Percentiles rank a stretch among this genome's conserved stretches.
Evolutionary conservation across 129 eudicot genomes (phyloP).

Genomic region (Ambrosia trifida): DNA sequence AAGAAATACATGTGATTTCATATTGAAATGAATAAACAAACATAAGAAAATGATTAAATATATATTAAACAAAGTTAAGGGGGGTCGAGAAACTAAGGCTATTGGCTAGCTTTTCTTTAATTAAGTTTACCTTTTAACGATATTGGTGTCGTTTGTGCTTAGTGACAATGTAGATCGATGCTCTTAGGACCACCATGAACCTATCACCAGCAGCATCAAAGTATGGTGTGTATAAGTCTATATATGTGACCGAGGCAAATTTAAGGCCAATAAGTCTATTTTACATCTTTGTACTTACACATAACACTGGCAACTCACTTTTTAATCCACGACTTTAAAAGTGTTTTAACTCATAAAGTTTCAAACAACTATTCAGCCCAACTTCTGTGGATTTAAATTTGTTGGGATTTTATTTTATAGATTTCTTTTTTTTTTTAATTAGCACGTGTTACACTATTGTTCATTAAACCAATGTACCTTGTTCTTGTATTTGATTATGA

Average conservation of each 20-base stretch:
- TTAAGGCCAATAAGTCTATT: neutral
- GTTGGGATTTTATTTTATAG: too few relatives aligned
- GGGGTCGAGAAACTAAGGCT: conserved; percentile 23
- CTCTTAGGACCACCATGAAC: conserved; percentile 38
- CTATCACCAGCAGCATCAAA: conserved; percentile 28
- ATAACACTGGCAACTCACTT: too few relatives aligned
- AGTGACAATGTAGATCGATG: conserved; percentile 36
- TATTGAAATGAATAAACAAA: conserved; percentile 9
- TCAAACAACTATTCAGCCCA: too few relatives aligned
- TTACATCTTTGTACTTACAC: neutral
- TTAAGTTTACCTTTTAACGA: conserved; percentile 33
- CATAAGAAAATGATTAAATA: neutral
- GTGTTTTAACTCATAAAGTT: too few relatives aligned
- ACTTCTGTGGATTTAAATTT: too few relatives aligned
- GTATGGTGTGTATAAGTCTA: neutral
- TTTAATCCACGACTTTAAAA: too few relatives aligned
- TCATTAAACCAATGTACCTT: neutral
- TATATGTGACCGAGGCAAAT: too few relatives aligned
- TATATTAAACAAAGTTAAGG: conserved; percentile 25
- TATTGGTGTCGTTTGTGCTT: conserved; percentile 26
- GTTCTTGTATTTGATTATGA: neutral
- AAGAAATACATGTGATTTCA: neutral
- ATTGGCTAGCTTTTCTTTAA: conserved; percentile 38
- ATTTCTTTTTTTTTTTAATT: neutral
- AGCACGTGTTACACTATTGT: neutral